Evolutionary conservation across 116 monocot species (phyloP).

Genomic region (Zostera marina): DNA sequence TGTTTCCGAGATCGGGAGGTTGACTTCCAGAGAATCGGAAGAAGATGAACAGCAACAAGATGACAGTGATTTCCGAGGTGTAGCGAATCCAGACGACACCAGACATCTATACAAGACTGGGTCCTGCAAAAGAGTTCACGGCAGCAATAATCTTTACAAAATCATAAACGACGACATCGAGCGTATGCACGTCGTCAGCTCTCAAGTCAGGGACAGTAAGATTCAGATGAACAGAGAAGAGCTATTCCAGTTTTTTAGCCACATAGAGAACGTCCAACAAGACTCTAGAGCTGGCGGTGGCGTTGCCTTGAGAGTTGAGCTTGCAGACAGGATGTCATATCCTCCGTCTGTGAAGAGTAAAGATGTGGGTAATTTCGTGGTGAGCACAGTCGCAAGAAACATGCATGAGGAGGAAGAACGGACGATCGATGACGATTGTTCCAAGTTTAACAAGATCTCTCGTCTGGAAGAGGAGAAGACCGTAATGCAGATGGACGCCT

Average conservation of each 20-base stretch:
- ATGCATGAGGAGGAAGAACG: conserved; percentile 71
- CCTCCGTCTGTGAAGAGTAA: too few relatives aligned
- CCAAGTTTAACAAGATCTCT: conserved; percentile 95
- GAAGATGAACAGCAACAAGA: background rate
- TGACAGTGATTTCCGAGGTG: background rate
- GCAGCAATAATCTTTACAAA: background rate
- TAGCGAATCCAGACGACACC: background rate
- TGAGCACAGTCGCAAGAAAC: conserved; percentile 27
- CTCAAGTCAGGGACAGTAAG: background rate
- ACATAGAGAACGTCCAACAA: background rate
- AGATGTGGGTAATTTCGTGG: background rate
- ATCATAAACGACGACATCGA: conserved; percentile 1
- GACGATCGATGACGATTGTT: conserved; percentile 61
- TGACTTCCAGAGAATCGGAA: conserved; percentile 27
- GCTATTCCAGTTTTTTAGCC: background rate
- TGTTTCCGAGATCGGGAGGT: conserved; percentile 24
- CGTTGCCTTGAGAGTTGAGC: background rate
- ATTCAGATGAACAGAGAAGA: background rate
- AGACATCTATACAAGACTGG: background rate
- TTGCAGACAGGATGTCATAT: background rate
- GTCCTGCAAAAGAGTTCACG: conserved; percentile 3
- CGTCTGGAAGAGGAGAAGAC: conserved; percentile 89
- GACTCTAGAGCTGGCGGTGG: too few relatives aligned
- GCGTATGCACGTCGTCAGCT: background rate
- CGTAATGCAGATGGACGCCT: conserved; percentile 86